Conservation (phyloP, 1,284 basidiomycete genomes). For the Grifola frondosa region DNA sequence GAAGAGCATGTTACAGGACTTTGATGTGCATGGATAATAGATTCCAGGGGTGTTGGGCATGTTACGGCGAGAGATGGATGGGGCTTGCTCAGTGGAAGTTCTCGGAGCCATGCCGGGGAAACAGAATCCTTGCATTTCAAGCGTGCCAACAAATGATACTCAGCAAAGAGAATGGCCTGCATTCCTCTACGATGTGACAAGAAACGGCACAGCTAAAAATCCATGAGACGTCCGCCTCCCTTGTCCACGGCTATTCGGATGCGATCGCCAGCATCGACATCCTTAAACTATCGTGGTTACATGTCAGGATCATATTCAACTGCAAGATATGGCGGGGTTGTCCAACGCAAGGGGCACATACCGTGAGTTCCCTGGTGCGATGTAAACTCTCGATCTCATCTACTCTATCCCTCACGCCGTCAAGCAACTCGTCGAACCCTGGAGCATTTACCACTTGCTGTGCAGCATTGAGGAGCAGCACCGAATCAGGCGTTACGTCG, state of each 20-base stretch:
- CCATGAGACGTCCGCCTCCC: constrained; percentile 39
- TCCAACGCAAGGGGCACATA: constrained; percentile 34
- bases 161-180: too few relatives aligned
- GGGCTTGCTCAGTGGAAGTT: too few relatives aligned
- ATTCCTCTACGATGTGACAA: too few relatives aligned
- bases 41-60: too few relatives aligned
- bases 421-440: constrained; percentile 71
- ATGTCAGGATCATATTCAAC: constrained; percentile 7
- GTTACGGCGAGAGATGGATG: too few relatives aligned
- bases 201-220: too few relatives aligned
- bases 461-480: constrained; percentile 70
- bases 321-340: not conserved
- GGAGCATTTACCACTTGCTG: constrained; percentile 67
- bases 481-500: constrained; percentile 77
- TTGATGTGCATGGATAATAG: too few relatives aligned
- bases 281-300: constrained; percentile 55
- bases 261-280: constrained; percentile 56
- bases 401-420: constrained; percentile 69
- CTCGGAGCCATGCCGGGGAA: too few relatives aligned
- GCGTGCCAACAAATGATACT: too few relatives aligned
- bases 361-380: constrained; percentile 69
- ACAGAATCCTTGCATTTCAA: too few relatives aligned
- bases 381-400: constrained; percentile 75
- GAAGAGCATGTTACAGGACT: too few relatives aligned
- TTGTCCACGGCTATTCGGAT: constrained; percentile 63